Percentiles rank a stretch among this genome's conserved stretches.
phyloP scores from a whole-genome alignment of 2,329 filamentous ascomycete species.

The Verruconis gallopava region DNA sequence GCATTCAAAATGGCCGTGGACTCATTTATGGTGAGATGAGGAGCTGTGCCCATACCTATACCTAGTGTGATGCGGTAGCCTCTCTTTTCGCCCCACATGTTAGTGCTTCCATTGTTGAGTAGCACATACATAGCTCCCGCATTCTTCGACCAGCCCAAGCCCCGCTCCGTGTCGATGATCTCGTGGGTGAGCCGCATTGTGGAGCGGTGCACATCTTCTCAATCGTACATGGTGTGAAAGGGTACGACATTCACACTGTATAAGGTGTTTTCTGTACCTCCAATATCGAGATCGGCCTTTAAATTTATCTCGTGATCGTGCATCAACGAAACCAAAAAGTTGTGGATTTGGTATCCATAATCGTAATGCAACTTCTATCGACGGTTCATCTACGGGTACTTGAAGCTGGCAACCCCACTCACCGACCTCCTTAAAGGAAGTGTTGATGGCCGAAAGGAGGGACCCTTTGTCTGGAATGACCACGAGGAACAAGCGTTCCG shows the following conservation, averaged over 20 bases:
- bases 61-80: constrained; percentile 36
- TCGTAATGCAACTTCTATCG: constrained; percentile 21
- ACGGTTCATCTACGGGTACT: constrained; percentile 17
- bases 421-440: constrained; percentile 9
- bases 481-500: background rate
- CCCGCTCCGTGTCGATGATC: constrained; percentile 16
- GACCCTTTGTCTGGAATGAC: background rate
- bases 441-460: background rate
- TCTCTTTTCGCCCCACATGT: constrained; percentile 35
- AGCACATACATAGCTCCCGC: constrained; percentile 31
- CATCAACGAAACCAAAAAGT: constrained; percentile 17
- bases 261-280: constrained; percentile 17
- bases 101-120: constrained; percentile 35
- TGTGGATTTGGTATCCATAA: constrained; percentile 16
- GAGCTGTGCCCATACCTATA: constrained; percentile 24
- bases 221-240: constrained; percentile 17
- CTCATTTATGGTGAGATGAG: constrained; percentile 22
- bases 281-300: constrained; percentile 25
- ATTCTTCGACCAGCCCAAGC: constrained; percentile 35
- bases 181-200: constrained; percentile 21
- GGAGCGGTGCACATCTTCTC: constrained; percentile 20
- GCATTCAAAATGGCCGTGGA: constrained; percentile 32
- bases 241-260: constrained; percentile 19
- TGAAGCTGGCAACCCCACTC: constrained; percentile 13
- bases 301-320: constrained; percentile 26